Evolutionary conservation across 2,329 filamentous ascomycete genomes (phyloP).

Genomic region (Penicillium brasilianum): DNA sequence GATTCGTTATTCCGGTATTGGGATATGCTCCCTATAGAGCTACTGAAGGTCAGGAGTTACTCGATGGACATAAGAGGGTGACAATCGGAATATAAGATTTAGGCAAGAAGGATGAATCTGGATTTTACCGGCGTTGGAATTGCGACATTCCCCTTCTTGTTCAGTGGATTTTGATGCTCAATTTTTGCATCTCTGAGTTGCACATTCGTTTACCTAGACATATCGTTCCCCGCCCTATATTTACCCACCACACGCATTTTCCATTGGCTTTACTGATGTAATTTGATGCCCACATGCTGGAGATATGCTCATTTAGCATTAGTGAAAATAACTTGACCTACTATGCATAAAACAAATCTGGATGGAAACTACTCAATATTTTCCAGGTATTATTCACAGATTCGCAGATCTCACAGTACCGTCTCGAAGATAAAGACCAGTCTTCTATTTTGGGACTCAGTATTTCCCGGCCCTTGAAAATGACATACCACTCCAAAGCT

Average conservation of each 20-base stretch:
- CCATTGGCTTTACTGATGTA: not conserved
- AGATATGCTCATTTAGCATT: too few species aligned
- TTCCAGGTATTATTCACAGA: too few species aligned
- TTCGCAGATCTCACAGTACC: not conserved
- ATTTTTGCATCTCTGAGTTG: not conserved
- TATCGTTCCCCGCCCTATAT: conserved; percentile 13
- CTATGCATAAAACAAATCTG: too few species aligned
- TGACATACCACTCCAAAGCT: not conserved
- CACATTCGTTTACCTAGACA: conserved; percentile 1
- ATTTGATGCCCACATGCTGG: not conserved
- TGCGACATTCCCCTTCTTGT: not conserved
- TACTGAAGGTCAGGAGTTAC: not conserved
- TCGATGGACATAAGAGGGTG: too few species aligned
- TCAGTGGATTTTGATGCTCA: not conserved
- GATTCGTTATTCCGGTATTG: not conserved
- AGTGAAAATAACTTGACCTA: too few species aligned
- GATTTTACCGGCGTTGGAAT: not conserved
- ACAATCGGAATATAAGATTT: not conserved
- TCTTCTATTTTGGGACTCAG: too few species aligned
- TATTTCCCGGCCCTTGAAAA: not conserved
- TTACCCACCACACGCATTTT: conserved; percentile 5
- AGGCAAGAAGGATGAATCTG: not conserved
- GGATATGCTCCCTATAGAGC: not conserved
- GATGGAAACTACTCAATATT: too few species aligned
- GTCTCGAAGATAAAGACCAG: too few species aligned